Conservation (phyloP, 352 stramenopile genomes). For the Phytophthora citricola region DNA sequence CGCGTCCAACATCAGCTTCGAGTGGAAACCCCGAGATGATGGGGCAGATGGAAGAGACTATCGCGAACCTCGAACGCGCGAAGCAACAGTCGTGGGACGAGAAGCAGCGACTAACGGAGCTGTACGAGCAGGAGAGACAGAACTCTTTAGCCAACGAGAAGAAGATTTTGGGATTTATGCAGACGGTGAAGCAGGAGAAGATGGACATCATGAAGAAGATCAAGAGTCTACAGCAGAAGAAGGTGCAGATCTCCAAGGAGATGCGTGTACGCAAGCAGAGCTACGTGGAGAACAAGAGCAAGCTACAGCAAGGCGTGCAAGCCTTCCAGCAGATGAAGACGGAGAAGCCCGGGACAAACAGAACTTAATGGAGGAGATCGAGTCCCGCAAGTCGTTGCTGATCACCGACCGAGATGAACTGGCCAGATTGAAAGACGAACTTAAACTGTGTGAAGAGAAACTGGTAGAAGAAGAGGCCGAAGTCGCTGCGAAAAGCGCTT, state of each 20-base stretch:
- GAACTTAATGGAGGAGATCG: conserved; percentile 67
- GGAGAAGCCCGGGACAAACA: conserved; percentile 58
- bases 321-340: conserved; percentile 69
- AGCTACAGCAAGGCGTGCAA: conserved; percentile 79
- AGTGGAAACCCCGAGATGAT: conserved; percentile 55
- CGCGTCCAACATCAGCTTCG: conserved; percentile 50
- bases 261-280: conserved; percentile 79
- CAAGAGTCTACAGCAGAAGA: conserved; percentile 84
- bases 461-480: conserved; percentile 81
- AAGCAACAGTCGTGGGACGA: conserved; percentile 93
- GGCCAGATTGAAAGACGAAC: conserved; percentile 60
- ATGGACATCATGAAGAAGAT: conserved; percentile 92
- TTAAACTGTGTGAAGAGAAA: conserved; percentile 66
- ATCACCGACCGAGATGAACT: conserved; percentile 70
- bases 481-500: conserved; percentile 68
- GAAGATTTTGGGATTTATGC: conserved; percentile 89
- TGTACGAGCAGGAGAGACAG: conserved; percentile 89
- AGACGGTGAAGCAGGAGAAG: conserved; percentile 92
- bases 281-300: conserved; percentile 74
- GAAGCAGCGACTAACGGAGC: conserved; percentile 80
- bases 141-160: conserved; percentile 86
- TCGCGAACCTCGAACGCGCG: conserved; percentile 83
- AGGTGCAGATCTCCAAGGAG: conserved; percentile 75
- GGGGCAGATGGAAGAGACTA: conserved; percentile 86
- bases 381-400: conserved; percentile 62